Percentiles rank a stretch among this genome's conserved stretches.
These are phyloP conservation scores for Aspergillus nanangensis DNA, from an alignment of 495 filamentous ascomycete species.

Conservation along the genomic window DNA sequence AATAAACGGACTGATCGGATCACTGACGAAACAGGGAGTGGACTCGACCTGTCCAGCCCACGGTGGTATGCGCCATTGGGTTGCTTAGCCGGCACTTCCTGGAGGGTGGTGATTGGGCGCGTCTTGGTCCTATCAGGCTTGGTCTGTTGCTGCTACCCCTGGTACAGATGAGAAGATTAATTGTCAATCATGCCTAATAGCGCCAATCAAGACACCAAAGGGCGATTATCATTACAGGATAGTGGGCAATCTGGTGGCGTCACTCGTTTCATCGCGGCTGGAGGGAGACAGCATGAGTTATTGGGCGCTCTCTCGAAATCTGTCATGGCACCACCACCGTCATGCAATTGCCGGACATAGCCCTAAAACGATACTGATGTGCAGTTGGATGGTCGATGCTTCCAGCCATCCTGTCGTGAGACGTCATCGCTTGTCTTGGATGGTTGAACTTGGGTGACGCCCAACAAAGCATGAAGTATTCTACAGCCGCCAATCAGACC, in stretches of 20 bases:
- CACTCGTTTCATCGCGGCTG: neutral
- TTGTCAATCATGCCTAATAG: neutral
- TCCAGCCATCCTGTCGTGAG: no score
- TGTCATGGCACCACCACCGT: no score
- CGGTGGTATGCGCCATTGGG: conserved; percentile 1
- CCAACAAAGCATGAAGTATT: no score
- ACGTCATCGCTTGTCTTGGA: no score
- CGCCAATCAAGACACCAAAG: no score
- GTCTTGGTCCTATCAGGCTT: neutral
- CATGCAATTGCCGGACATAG: no score
- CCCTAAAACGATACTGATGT: no score
- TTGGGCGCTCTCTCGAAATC: no score
- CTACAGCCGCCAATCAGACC: no score
- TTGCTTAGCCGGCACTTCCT: neutral
- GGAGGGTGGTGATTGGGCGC: neutral
- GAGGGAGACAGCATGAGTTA: no score
- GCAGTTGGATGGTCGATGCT: no score
- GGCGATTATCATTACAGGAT: neutral
- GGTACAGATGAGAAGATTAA: neutral
- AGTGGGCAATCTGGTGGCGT: neutral
- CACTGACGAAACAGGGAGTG: neutral
- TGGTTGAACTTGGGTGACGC: no score
- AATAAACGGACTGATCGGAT: neutral
- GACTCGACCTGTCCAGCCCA: neutral
- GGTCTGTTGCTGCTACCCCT: neutral